Base-by-base conservation (phyloP, 768 basidiomycete genomes). In the Tricholoma saponaceum region DNA sequence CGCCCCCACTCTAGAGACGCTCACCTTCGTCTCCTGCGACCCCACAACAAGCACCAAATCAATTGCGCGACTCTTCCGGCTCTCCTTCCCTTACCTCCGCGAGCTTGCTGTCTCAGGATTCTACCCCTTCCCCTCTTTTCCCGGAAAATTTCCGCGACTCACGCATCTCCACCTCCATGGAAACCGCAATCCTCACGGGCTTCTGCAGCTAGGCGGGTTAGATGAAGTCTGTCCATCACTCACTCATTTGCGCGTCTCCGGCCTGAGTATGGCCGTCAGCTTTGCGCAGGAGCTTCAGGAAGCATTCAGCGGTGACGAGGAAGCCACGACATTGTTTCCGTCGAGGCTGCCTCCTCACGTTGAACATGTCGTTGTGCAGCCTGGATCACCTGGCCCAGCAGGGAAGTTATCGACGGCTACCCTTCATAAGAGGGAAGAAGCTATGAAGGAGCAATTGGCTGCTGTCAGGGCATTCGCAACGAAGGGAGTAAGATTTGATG, bases 101-200 rank as follows among this genome's bases (percentile, higher is more conserved):
- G 72, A 73, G 28, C 76, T 83, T 57, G 67, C 76, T 4, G 61
- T 82, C 2, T 72, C 73, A 2, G 82, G 81, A 1, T 78, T 77
- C 60, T 83, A 83, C 64, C 78, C 81, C 6, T 81, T 76, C 60
- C 80, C 79, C 2, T 73, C 72, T 18, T 52, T 68, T 0, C 60
- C 71, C 3, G 59, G 62, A 14, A 69, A 64, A 28, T 67, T 79
- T 66, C 79, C 81, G 8, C 58, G 49, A 1, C 70, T 84, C 16
- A 62, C 68, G 44, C 69, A 67, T 14, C 73, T 84, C 0, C 79
- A 78, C 47, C 74, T 83, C 1, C 66, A 73, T 16, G 82, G 81
- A 5, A 80, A 82, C 60, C 69, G 78, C 14, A 82, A 81, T 49
- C 81, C 82, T 0, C 70, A 75, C 47, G 81, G 81, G 0, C 62